phyloP scores from a whole-genome alignment of 352 stramenopile genomes.

The Globisporangium viniferum region DNA sequence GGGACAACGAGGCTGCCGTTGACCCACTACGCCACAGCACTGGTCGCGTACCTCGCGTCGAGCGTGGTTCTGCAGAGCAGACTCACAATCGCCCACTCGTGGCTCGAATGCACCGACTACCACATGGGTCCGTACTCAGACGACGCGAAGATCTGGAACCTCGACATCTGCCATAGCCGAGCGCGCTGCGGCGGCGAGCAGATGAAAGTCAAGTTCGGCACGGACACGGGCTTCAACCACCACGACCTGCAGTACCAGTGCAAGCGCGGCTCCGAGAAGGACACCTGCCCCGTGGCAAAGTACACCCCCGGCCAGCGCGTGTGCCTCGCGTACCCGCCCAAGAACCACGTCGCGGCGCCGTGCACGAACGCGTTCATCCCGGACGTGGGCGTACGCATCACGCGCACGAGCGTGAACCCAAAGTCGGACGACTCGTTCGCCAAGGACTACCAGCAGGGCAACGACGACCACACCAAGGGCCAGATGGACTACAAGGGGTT shows the following conservation, averaged over 20 bases:
- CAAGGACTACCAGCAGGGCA: constrained; percentile 21
- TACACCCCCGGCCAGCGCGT: constrained; percentile 35
- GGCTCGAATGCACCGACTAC: constrained; percentile 41
- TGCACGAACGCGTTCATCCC: constrained; percentile 35
- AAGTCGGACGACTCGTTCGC: constrained; percentile 15
- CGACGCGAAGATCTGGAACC: constrained; percentile 25
- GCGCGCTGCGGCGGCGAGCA: constrained; percentile 27
- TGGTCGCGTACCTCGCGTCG: no score
- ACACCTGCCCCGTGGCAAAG: constrained; percentile 5
- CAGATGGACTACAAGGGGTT: constrained; percentile 39
- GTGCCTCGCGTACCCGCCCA: constrained; percentile 38
- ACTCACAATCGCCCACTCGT: constrained; percentile 17
- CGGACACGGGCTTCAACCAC: constrained; percentile 29
- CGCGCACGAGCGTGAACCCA: constrained; percentile 13
- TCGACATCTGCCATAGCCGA: constrained; percentile 17
- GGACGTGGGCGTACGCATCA: constrained; percentile 27
- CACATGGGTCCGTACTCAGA: constrained; percentile 12
- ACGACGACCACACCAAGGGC: constrained; percentile 25
- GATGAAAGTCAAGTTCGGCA: constrained; percentile 22
- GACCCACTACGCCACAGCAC: no score
- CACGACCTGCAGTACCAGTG: constrained; percentile 24
- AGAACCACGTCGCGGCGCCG: constrained; percentile 33
- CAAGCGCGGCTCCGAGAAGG: constrained; percentile 6
- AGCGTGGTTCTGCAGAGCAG: no score
- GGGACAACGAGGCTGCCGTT: no score